Base-by-base conservation (phyloP, 1,139 yeast species). In the Hyphopichia fennica region DNA sequence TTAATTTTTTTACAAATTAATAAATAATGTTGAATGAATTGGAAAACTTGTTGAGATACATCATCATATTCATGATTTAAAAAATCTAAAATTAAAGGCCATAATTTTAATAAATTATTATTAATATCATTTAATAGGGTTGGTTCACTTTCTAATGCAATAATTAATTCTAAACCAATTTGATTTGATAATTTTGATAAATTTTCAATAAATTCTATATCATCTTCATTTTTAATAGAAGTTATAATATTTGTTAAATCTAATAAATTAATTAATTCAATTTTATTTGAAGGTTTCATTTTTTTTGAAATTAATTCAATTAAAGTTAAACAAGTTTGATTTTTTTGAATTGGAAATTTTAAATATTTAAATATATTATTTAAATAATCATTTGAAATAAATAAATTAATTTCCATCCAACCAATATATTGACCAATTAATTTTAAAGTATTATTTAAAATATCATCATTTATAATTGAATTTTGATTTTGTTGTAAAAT, bases 361-460 rank as follows among this genome's bases (percentile, higher is more conserved):
- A 91, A 72, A 55, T 79, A 84, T 45, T 77, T 80, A 52, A 84
- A 82, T 35, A 95, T 76, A 39, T 80, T 62, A 39, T 74, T 71
- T 52, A 90, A 74, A 54, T 81, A 85, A 35, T 80, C 79, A 17
- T 83, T 78, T 40, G 82, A 81, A 29, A 91, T 79, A 46, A 95
- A 84, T 47, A 93, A 69, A 25, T 83, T 74, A 48, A 93, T 87
- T 57, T 95, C 99, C 64, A 93, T 89, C 99, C 99, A 95, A 25
- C 91, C 84, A 23, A 90, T 87, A 75, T 87, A 95, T 18, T 82
- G 82, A 7, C 97, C 98, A 43, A 93, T 79, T 43, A 83, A 82
- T 42, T 74, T 72, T 43, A 89, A 72, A n/a, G 83, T 69, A 44
- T 78, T 76, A 46, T 77, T 80, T 43, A 84, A 59, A 37, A 85